Conservation (phyloP, 2,329 filamentous ascomycete genomes). For the Myriosclerotinia curreyana region DNA sequence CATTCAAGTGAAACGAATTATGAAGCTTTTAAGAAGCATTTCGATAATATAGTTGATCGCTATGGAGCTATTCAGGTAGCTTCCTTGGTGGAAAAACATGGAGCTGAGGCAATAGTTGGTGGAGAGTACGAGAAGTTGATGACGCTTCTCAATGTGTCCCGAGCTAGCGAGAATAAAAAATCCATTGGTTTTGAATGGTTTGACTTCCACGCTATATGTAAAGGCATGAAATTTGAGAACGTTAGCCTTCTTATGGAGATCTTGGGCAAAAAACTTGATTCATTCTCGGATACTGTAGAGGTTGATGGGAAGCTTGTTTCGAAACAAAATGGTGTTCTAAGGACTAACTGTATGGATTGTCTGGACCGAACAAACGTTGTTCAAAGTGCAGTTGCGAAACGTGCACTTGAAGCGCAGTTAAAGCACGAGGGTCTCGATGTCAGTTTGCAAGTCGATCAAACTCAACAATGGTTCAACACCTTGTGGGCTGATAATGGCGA, state of each 20-base stretch:
- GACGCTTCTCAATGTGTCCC: conserved; percentile 62
- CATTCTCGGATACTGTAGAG: conserved; percentile 67
- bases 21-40: conserved; percentile 74
- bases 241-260: conserved; percentile 74
- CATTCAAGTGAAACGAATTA: conserved; percentile 79
- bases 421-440: conserved; percentile 73
- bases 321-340: conserved; percentile 71
- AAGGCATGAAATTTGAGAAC: conserved; percentile 98
- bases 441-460: conserved; percentile 70
- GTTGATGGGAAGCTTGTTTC: conserved; percentile 44
- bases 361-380: conserved; percentile 94
- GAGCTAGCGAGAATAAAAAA: conserved; percentile 39
- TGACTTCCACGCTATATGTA: conserved; percentile 88
- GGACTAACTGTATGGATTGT: conserved; percentile 99
- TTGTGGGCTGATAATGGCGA: conserved; percentile 98
- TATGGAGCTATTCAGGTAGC: conserved; percentile 79
- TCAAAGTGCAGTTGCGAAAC: conserved; percentile 84
- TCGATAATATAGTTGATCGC: conserved; percentile 61
- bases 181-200: conserved; percentile 86
- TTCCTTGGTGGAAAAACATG: conserved; percentile 85
- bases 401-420: conserved; percentile 77
- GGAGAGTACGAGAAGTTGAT: conserved; percentile 71
- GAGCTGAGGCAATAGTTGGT: conserved; percentile 76
- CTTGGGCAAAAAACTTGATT: conserved; percentile 64
- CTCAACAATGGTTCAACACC: conserved; percentile 90